phyloP scores from a whole-genome alignment of 2,329 filamentous ascomycete genomes.

The Epichloe gansuensis region DNA sequence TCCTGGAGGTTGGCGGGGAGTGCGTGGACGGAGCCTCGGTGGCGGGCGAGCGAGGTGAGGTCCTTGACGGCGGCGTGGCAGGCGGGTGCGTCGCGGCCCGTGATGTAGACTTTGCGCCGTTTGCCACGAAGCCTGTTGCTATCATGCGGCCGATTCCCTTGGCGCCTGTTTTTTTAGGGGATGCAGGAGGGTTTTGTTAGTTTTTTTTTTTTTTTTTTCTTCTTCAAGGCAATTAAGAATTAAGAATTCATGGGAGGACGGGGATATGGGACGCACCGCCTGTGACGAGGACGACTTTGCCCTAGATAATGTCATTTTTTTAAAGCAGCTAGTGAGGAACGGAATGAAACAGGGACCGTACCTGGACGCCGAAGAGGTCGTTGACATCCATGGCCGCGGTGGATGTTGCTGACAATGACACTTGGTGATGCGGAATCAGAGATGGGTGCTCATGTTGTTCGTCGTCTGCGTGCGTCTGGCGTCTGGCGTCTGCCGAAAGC shows the following conservation, averaged over 20 bases:
- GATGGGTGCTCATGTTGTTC: no score
- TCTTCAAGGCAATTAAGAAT: no score
- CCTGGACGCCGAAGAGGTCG: conserved; percentile 48
- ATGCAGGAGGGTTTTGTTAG: no score
- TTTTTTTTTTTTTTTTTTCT: no score
- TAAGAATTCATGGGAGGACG: no score
- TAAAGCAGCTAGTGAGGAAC: no score
- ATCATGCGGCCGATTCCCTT: conserved; percentile 60
- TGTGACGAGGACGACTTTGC: conserved; percentile 47
- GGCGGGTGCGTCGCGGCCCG: conserved; percentile 47
- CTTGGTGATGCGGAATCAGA: no score
- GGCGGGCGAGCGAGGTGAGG: conserved; percentile 35
- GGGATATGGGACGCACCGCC: conserved; percentile 22
- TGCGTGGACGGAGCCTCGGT: conserved; percentile 37
- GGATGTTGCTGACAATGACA: no score
- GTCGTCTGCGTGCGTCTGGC: no score
- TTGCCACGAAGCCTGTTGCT: conserved; percentile 50
- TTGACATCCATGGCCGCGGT: conserved; percentile 36
- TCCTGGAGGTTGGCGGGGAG: conserved; percentile 55
- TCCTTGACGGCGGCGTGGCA: conserved; percentile 44
- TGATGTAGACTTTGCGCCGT: conserved; percentile 55
- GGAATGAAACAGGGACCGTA: conserved; percentile 13
- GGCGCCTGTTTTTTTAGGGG: conserved; percentile 23
- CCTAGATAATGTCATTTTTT: conserved; percentile 20
- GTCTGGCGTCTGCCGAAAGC: no score